Evolutionary conservation across 2,329 filamentous ascomycete species (phyloP), one percentile per base, ranked within the genome.

Genomic region (Beauveria medogensis): DNA sequence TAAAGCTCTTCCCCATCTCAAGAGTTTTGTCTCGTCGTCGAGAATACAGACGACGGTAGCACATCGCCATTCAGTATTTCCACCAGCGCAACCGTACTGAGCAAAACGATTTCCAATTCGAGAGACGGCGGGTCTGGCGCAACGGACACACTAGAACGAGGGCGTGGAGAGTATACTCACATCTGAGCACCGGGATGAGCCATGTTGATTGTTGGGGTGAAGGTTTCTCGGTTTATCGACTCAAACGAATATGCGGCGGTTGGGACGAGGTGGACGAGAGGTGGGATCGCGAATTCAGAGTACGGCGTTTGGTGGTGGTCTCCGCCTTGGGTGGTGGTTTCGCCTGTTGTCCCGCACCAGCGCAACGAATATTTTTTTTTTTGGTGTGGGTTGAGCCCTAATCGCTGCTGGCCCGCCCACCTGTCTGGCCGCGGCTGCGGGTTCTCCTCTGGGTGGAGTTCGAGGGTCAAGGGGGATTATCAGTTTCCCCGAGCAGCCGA

Each of bases 131-230:
- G 44, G 26, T 18, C 22, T 37, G 37, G 44, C 47, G 20, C 50
- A 5, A n/a, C 12, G 7, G 12, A 48, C 24, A 46, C n/a, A 20
- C 22, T 26, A 24, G 8, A 40, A 55, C 20, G 28, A 47, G 48
- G 46, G 60, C 43, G 41, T 60, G 48, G 30, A 63, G 61, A 60
- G 60, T 61, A 63, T 64, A 79, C 82, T 82, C 77, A 85, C 82
- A 85, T 85, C 75, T 85, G 82, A 74, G 81, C 75, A 74, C 82
- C 82, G 69, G 82, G 79, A 73, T 79, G 77, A 78, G 82, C 81
- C 82, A 85, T 85, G 68, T 77, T 84, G 80, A 75, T 74, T 73
- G 64, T 69, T 69, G 70, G 18, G 24, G 20, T 40, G 50, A 47
- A 56, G n/a, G 28, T 20, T 41, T 43, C 43, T 58, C 34, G 26